Percentiles rank a stretch among this genome's conserved stretches.
phyloP scores from a whole-genome alignment of 257 asterid genomes.

The Buddleja alternifolia region DNA sequence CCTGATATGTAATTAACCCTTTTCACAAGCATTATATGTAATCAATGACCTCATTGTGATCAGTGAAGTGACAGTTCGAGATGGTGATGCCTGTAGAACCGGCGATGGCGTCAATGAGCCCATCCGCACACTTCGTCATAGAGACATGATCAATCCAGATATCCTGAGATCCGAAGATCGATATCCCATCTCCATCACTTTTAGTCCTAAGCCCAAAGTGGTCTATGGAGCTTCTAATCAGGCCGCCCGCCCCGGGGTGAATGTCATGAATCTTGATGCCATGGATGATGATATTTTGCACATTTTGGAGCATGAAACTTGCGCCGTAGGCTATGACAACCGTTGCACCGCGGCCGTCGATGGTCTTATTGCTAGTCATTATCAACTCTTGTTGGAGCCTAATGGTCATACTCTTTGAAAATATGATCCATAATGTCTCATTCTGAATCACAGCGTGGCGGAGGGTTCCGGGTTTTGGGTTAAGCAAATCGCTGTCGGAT shows the following conservation, averaged over 20 bases:
- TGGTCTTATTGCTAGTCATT: slow-evolving; percentile 71
- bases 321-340: slow-evolving; percentile 75
- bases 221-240: slow-evolving; percentile 56
- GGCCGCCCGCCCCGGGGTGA: slow-evolving; percentile 47
- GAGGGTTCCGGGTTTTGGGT: slow-evolving; percentile 83
- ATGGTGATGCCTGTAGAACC: slow-evolving; percentile 81
- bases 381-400: slow-evolving; percentile 64
- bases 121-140: slow-evolving; percentile 64
- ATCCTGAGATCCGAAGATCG: slow-evolving; percentile 62
- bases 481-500: slow-evolving; percentile 48
- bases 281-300: slow-evolving; percentile 74
- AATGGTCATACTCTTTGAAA: slow-evolving; percentile 57
- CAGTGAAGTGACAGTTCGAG: slow-evolving; percentile 82
- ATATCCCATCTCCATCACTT: slow-evolving; percentile 90
- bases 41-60: slow-evolving; percentile 64
- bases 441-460: slow-evolving; percentile 80
- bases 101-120: slow-evolving; percentile 62
- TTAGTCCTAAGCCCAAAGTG: slow-evolving; percentile 59
- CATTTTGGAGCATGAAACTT: slow-evolving; percentile 66
- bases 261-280: slow-evolving; percentile 59
- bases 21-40: background rate
- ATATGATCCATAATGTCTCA: slow-evolving; percentile 79
- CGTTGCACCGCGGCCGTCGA: slow-evolving; percentile 73
- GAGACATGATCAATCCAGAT: slow-evolving; percentile 92
- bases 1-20: too few species aligned